Base-by-base conservation (phyloP, 345 rosid species). In the Litchi chinensis region DNA sequence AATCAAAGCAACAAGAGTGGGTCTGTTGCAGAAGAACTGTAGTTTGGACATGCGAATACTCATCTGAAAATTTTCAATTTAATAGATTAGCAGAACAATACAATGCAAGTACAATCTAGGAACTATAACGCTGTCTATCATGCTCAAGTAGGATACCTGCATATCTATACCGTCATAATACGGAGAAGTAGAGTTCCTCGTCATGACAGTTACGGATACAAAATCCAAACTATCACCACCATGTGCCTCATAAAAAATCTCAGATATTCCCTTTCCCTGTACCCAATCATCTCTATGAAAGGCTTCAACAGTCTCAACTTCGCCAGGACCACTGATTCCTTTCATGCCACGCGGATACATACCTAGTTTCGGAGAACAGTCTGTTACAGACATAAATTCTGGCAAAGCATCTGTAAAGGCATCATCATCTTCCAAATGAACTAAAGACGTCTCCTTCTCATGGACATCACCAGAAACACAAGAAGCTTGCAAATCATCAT, bases 21-120 rank as follows among this genome's bases (percentile, higher is more conserved):
- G 98, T 80, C 99, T 88, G 91, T 89, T 94, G 88, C 92, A 96
- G 85, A 94, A 96, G 86, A 96, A 94, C 83, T 93, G 95, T 82
- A 96, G 87, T 82, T 91, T 92, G 86, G 99, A 94, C 99, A 96
- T 91, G 86, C 93, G 92, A 79, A 96, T 85, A 70, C 93, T 88
- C 99, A 96, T 94, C 99, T 96, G 98, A 81, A 79, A 83, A 86
- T 73, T 76, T 60, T 68, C 65, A 76, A 82, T 67, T 59, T 56
- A 70, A 88, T 18, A 26, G 40, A 71, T 90, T 79, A 88, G 89
- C 54, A 76, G 60, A 71, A 79, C 50, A 81, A 72, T 66, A 62
- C 10, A 56, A 70, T 48, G 28, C 8, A 79, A 82, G 65, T 57
- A 73, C 70, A 68, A 68, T 68, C 37, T 43, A 71, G 5, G 19